phyloP scores from a whole-genome alignment of 164 flowering plant species.

The Umbilicus rupestris region DNA sequence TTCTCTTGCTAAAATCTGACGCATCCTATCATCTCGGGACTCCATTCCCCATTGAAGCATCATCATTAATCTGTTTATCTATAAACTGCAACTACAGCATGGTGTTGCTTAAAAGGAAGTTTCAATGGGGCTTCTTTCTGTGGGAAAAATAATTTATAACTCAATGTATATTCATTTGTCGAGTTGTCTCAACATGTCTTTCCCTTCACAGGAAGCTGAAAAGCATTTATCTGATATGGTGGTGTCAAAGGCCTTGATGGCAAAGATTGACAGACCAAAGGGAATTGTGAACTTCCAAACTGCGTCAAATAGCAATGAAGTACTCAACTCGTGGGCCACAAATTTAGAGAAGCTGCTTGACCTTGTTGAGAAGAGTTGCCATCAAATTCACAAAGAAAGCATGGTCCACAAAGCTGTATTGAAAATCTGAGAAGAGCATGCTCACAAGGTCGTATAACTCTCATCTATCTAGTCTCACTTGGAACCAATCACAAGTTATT shows the following conservation, averaged over 20 bases:
- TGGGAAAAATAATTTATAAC: no score
- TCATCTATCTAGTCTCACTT: no score
- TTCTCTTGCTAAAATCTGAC: no score
- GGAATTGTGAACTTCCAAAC: constrained; percentile 73
- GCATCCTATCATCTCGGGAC: no score
- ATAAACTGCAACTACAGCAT: no score
- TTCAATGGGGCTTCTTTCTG: background rate
- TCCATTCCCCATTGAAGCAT: no score
- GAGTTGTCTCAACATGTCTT: background rate
- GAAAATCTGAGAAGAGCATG: constrained; percentile 29
- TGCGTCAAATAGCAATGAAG: constrained; percentile 79
- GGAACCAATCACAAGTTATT: no score
- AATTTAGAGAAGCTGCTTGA: constrained; percentile 94
- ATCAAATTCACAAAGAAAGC: constrained; percentile 96
- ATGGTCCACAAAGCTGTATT: constrained; percentile 90
- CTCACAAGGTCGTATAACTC: no score
- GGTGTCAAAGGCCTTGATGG: constrained; percentile 69
- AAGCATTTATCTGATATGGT: constrained; percentile 95
- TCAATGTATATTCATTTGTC: background rate
- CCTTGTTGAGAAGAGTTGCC: constrained; percentile 97
- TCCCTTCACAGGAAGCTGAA: constrained; percentile 64
- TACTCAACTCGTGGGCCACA: constrained; percentile 80
- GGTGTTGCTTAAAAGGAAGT: no score
- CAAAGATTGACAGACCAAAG: constrained; percentile 83
- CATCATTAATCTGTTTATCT: no score